Conservation (phyloP, 2,329 filamentous ascomycete genomes). For the Exophiala phaeomuriformis region DNA sequence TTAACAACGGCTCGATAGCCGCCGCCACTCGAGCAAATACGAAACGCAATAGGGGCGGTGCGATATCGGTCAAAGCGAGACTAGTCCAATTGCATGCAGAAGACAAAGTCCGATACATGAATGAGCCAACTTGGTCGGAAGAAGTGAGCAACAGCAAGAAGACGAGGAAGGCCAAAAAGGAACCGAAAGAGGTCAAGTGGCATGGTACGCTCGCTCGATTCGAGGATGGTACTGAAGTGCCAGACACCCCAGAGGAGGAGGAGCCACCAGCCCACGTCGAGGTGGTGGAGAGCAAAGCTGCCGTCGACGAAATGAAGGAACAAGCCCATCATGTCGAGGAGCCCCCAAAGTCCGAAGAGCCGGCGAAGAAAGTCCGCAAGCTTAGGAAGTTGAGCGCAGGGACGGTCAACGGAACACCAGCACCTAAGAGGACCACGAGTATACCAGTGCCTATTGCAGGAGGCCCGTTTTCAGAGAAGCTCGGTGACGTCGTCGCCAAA, state of each 20-base stretch:
- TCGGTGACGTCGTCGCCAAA: background rate
- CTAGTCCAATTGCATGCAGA: constrained; percentile 23
- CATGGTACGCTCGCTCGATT: constrained; percentile 8
- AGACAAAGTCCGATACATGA: constrained; percentile 7
- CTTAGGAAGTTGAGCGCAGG: constrained; percentile 22
- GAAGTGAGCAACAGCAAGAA: constrained; percentile 2
- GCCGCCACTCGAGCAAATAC: constrained; percentile 40
- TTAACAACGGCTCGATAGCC: constrained; percentile 35
- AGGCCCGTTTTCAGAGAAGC: constrained; percentile 1
- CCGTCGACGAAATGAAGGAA: background rate
- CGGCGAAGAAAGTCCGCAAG: constrained; percentile 18
- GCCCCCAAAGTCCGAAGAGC: background rate
- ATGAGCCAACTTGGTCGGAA: background rate
- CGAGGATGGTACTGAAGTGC: constrained; percentile 6
- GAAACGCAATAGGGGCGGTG: constrained; percentile 36
- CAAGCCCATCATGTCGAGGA: background rate
- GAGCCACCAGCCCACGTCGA: background rate
- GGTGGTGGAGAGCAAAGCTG: background rate
- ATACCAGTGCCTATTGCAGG: constrained; percentile 10
- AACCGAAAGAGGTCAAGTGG: constrained; percentile 10
- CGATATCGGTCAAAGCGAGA: constrained; percentile 22
- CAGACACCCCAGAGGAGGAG: constrained; percentile 1
- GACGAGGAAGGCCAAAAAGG: constrained; percentile 2
- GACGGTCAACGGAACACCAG: constrained; percentile 18
- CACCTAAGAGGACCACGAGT: constrained; percentile 15